Evolutionary conservation across 371 early-diverging fungal species (phyloP).

Genomic region (Mucor mucedo): DNA sequence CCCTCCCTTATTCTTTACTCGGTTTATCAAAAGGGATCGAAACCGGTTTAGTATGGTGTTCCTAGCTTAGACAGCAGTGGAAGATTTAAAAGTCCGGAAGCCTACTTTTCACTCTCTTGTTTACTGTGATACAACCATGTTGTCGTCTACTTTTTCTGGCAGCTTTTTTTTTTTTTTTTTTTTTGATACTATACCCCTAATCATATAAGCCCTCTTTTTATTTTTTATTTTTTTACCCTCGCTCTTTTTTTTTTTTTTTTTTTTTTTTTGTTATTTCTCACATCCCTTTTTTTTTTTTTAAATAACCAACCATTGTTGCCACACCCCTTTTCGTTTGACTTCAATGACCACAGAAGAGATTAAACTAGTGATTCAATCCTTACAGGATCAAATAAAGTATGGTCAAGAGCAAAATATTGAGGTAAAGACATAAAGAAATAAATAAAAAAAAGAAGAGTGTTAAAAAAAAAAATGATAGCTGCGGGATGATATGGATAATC

Average conservation of each 20-base stretch:
- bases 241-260: neutral
- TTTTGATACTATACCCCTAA: too few species aligned
- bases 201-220: neutral
- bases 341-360: constrained; percentile 23
- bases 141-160: too few species aligned
- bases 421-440: constrained; percentile 9
- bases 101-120: too few species aligned
- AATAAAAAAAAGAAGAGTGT: neutral
- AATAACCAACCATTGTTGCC: neutral
- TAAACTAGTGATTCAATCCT: constrained; percentile 22
- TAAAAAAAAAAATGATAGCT: constrained; percentile 25
- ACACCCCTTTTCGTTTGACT: neutral
- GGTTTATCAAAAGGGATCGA: too few species aligned
- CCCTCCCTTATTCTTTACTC: too few species aligned
- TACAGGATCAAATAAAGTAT: constrained; percentile 30
- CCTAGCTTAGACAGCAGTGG: too few species aligned
- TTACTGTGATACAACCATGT: too few species aligned
- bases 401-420: constrained; percentile 27
- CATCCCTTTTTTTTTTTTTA: constrained; percentile 14
- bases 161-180: too few species aligned
- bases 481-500: constrained; percentile 40
- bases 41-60: too few species aligned
- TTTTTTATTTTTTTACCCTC: constrained; percentile 15
- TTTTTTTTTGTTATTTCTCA: neutral
- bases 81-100: too few species aligned